A percentile compares a stretch with the other conserved stretches of the same genome.
These are phyloP conservation scores for Lophium mytilinum DNA, from an alignment of 495 filamentous ascomycete genomes.

Conservation along the genomic window DNA sequence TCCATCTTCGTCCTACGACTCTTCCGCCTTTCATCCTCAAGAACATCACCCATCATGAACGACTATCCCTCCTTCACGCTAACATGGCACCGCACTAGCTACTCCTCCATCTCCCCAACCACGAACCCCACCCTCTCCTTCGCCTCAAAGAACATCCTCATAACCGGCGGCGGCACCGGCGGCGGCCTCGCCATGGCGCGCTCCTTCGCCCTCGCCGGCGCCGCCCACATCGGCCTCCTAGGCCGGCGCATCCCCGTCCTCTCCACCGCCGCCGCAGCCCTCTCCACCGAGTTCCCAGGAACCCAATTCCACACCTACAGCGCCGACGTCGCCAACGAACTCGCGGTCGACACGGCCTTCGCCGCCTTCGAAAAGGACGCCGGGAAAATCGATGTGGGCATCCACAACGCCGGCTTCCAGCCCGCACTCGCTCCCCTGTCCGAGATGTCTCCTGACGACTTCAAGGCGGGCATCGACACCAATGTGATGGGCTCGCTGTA, in stretches of 20 bases:
- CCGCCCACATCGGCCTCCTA: conserved; percentile 1
- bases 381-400: neutral
- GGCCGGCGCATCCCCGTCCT: conserved; percentile 3
- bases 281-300: neutral
- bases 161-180: conserved; percentile 10
- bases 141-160: conserved; percentile 8
- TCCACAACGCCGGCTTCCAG: neutral
- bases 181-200: conserved; percentile 5
- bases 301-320: neutral
- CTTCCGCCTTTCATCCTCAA: neutral
- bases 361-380: neutral
- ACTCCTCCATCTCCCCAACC: conserved; percentile 13
- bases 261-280: neutral
- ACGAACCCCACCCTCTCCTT: neutral
- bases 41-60: neutral
- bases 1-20: neutral
- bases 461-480: neutral
- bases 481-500: neutral
- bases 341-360: neutral
- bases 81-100: neutral
- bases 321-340: neutral
- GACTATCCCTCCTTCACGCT: neutral
- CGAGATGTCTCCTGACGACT: neutral
- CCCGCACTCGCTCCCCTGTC: neutral
- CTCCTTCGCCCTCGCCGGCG: conserved; percentile 2